These are phyloP conservation scores for Pseudocercospora musae DNA, from an alignment of 2,329 filamentous ascomycete genomes.

Conservation along the genomic window DNA sequence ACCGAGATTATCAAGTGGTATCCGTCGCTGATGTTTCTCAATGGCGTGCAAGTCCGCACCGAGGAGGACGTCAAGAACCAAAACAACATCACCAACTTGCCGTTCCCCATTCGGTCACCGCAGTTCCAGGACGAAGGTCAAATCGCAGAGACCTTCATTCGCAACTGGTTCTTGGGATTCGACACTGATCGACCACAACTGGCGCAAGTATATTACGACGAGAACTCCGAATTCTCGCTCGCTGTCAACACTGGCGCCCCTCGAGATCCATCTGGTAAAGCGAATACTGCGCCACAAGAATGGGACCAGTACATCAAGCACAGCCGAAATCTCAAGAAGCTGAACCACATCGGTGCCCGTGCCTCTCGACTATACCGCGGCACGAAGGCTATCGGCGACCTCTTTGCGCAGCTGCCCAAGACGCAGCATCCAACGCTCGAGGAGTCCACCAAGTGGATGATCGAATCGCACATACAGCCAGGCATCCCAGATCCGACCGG, in stretches of 20 bases:
- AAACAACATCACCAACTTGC: slow-evolving; percentile 53
- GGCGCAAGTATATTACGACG: slow-evolving; percentile 69
- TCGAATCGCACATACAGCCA: slow-evolving; percentile 74
- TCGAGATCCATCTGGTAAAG: slow-evolving; percentile 40
- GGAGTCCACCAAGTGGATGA: slow-evolving; percentile 70
- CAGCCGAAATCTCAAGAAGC: slow-evolving; percentile 73
- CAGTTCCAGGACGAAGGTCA: slow-evolving; percentile 71
- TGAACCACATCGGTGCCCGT: slow-evolving; percentile 59
- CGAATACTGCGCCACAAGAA: slow-evolving; percentile 47
- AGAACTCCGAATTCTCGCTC: slow-evolving; percentile 70
- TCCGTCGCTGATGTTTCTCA: slow-evolving; percentile 73
- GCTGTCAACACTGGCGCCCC: slow-evolving; percentile 64
- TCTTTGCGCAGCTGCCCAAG: slow-evolving; percentile 67
- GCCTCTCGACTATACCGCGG: slow-evolving; percentile 66
- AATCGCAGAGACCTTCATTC: slow-evolving; percentile 72
- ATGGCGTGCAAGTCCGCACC: slow-evolving; percentile 69
- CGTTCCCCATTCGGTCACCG: slow-evolving; percentile 60
- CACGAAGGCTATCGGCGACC: slow-evolving; percentile 59
- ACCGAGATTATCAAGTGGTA: slow-evolving; percentile 76
- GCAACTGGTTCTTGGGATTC: slow-evolving; percentile 69
- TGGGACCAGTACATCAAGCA: slow-evolving; percentile 75
- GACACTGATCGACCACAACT: slow-evolving; percentile 68
- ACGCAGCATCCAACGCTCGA: slow-evolving; percentile 73
- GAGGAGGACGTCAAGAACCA: slow-evolving; percentile 64
- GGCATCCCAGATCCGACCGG: slow-evolving; percentile 68